Base-by-base conservation (phyloP, 2,329 filamentous ascomycete genomes). In the Penicillium brasilianum region DNA sequence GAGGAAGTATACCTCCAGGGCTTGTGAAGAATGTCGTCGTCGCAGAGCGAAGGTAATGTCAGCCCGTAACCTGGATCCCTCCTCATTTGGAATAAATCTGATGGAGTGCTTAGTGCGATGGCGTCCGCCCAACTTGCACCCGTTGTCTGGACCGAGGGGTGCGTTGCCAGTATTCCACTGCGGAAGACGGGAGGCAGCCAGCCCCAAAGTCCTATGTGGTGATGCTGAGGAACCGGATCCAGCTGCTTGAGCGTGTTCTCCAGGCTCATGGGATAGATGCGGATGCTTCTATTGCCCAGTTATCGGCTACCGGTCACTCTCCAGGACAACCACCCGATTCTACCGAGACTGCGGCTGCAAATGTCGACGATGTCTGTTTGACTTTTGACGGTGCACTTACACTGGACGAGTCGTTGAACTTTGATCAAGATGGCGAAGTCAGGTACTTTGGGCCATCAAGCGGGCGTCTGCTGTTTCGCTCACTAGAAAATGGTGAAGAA, bases 361-460 rank as follows among this genome's bases (percentile, higher is more conserved):
- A 57, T 28, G 51, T 68, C 39, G 65, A 70, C 44, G 65, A 69
- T 34, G 9, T 72, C 11, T 69, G 59, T 25, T 56, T 65, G 2
- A 66, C 65, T 3, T 71, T 75, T 51, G 72, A 76, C 41, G 75
- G 76, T 0, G 66, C 71, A 4, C 62, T 78, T 1, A 74, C 72
- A 16, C 49, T 77, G 0, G 76, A 77, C n/a, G 76, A 76, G 41
- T 71, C 73, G 6, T 60, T 76, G 30, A 75, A 76, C 39, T 76
- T 74, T 28, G 75, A 78, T 22, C 69, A 69, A 25, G 75, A 77
- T 39, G 70, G 70, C 0, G 76, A 78, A 53, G 67, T 72, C 49
- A 64, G 72, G 1, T 79, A 76, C 52, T 78, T 77, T 59, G 76
- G 77, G 0, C 69, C 74, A 1, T 72, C 76, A 0, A 79, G 76